Conservation (phyloP, 257 asterid species). For the Solanum infundibuliforme region DNA sequence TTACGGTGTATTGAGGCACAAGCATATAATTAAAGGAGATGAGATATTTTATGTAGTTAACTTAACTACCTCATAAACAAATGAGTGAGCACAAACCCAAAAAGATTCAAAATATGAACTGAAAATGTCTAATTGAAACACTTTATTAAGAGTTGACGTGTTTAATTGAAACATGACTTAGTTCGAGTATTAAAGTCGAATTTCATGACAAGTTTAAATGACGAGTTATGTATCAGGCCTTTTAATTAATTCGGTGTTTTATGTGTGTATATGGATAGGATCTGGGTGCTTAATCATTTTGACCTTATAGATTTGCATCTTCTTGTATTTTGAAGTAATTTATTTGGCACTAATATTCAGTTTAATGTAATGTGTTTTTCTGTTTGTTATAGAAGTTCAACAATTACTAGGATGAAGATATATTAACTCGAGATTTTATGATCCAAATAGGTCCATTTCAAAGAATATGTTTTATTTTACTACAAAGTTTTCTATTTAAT, state of each 20-base stretch:
- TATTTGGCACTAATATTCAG: neutral
- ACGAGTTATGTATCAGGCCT: too few relatives aligned
- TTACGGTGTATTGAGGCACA: accelerated
- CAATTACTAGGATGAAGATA: neutral
- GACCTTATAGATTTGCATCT: neutral
- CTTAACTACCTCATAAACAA: neutral
- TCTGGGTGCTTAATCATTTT: too few relatives aligned
- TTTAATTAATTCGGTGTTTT: too few relatives aligned
- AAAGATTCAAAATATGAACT: neutral
- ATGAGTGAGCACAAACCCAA: neutral
- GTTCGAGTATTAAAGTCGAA: neutral
- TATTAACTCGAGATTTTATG: neutral
- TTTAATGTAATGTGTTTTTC: neutral
- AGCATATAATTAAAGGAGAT: neutral
- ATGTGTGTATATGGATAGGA: too few relatives aligned
- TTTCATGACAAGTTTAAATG: neutral
- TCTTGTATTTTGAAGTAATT: neutral
- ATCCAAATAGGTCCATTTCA: neutral
- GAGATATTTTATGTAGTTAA: neutral
- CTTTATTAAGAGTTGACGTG: neutral
- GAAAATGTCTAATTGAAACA: neutral
- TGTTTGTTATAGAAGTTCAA: neutral
- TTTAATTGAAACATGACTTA: neutral
- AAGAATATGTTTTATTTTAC: neutral
- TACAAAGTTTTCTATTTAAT: neutral